Percentiles rank a stretch among this genome's conserved stretches.
Conservation (phyloP, 225 moss, liverwort and hornwort genomes). For the Thuidium tamariscinum region DNA sequence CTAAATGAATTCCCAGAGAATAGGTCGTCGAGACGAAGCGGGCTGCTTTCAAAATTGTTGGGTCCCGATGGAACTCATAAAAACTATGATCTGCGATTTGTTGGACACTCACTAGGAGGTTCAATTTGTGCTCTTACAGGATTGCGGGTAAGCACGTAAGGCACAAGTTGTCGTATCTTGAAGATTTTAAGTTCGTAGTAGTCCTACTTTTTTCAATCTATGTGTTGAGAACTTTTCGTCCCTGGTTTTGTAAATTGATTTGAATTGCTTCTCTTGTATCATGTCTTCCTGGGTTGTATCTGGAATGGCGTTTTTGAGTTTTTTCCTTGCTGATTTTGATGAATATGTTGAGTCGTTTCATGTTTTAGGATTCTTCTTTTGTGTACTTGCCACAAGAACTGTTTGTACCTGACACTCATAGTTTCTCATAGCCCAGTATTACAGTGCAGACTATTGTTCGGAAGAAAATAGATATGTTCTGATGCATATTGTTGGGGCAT, state of each 20-base stretch:
- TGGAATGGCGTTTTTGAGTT: neutral
- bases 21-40: constrained; percentile 8
- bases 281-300: neutral
- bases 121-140: constrained; percentile 84
- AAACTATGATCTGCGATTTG: constrained; percentile 64
- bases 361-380: neutral
- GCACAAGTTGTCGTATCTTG: neutral
- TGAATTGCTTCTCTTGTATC: neutral
- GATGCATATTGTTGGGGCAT: neutral
- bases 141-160: constrained; percentile 48
- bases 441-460: neutral
- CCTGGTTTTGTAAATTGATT: neutral
- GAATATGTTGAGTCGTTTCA: neutral
- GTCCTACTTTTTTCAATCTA: neutral
- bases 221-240: neutral
- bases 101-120: constrained; percentile 96
- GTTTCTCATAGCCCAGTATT: neutral
- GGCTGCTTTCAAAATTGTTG: constrained; percentile 63
- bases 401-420: neutral
- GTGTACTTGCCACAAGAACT: neutral
- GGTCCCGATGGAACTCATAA: constrained; percentile 60
- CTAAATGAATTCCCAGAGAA: constrained; percentile 15
- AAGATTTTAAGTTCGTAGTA: neutral
- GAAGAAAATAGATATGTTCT: neutral
- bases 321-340: neutral